These are phyloP conservation scores for Rhizoclosmatium globosum DNA, from an alignment of 192 early-diverging fungal species.

Conservation along the genomic window DNA sequence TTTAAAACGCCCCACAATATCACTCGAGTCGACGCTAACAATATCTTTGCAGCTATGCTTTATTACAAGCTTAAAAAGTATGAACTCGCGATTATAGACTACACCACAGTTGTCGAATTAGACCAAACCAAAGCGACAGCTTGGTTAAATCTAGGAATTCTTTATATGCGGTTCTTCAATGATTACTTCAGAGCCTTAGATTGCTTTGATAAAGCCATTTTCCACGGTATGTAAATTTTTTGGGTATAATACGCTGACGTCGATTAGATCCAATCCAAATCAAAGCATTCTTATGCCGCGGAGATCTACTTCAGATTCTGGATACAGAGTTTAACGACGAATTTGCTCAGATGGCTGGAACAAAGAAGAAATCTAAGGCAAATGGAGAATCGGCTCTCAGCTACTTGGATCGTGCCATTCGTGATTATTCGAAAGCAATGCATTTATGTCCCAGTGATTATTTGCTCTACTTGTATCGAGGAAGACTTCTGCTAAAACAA, in stretches of 20 bases:
- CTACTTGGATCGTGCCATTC: slow-evolving; percentile 52
- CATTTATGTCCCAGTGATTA: slow-evolving; percentile 59
- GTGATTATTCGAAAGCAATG: slow-evolving; percentile 60
- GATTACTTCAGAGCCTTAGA: slow-evolving; percentile 51
- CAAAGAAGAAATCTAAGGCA: slow-evolving; percentile 25
- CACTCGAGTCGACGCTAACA: background rate
- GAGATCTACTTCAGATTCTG: slow-evolving; percentile 59
- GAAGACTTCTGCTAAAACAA: slow-evolving; percentile 54
- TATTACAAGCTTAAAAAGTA: slow-evolving; percentile 56
- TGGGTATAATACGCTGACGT: background rate
- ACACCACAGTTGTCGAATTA: slow-evolving; percentile 51
- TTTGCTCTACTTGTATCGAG: slow-evolving; percentile 60
- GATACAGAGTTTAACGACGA: slow-evolving; percentile 40
- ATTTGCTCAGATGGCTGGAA: slow-evolving; percentile 3
- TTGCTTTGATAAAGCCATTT: slow-evolving; percentile 55
- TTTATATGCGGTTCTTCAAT: slow-evolving; percentile 56
- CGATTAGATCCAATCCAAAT: slow-evolving; percentile 53
- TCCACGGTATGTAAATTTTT: slow-evolving; percentile 36
- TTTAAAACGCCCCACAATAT: background rate
- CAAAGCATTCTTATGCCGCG: slow-evolving; percentile 53
- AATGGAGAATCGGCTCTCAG: slow-evolving; percentile 13
- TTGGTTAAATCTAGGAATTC: slow-evolving; percentile 55
- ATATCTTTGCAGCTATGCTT: slow-evolving; percentile 40
- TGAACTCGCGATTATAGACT: slow-evolving; percentile 56
- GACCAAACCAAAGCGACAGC: slow-evolving; percentile 48